phyloP scores from a whole-genome alignment of 495 filamentous ascomycete genomes.

The Annulohypoxylon bovei region DNA sequence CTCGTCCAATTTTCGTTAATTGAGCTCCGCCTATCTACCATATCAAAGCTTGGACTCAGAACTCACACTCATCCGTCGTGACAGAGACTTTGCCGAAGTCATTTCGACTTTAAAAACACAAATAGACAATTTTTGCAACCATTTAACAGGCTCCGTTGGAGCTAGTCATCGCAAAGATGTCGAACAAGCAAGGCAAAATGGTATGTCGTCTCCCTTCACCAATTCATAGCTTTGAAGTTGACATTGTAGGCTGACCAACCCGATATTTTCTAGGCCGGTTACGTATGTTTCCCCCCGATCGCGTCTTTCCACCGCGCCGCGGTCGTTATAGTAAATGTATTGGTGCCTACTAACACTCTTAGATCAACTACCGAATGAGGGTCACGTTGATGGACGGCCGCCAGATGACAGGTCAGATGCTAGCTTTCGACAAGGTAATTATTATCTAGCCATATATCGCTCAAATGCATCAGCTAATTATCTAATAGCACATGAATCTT shows the following conservation, averaged over 20 bases:
- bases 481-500: conserved; percentile 92
- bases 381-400: conserved; percentile 94
- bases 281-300: conserved; percentile 72
- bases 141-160: conserved; percentile 68
- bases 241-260: conserved; percentile 76
- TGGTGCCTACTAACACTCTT: conserved; percentile 49
- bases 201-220: conserved; percentile 68
- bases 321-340: neutral
- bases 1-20: conserved; percentile 41
- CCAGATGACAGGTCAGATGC: conserved; percentile 96
- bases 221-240: conserved; percentile 62
- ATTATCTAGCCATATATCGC: neutral
- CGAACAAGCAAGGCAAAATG: conserved; percentile 99
- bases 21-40: conserved; percentile 34
- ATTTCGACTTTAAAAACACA: conserved; percentile 43
- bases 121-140: conserved; percentile 64
- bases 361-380: conserved; percentile 99
- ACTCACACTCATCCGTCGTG: conserved; percentile 41
- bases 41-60: conserved; percentile 50
- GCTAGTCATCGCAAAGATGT: conserved; percentile 70
- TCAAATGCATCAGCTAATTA: conserved; percentile 36
- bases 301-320: conserved; percentile 4
- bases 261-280: conserved; percentile 79
- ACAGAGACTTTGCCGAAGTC: conserved; percentile 41
- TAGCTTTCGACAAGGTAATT: conserved; percentile 94